A percentile compares a stretch with the other conserved stretches of the same genome.
Evolutionary conservation across 352 stramenopile species (phyloP).

Genomic region (Aphanomyces stellatus): DNA sequence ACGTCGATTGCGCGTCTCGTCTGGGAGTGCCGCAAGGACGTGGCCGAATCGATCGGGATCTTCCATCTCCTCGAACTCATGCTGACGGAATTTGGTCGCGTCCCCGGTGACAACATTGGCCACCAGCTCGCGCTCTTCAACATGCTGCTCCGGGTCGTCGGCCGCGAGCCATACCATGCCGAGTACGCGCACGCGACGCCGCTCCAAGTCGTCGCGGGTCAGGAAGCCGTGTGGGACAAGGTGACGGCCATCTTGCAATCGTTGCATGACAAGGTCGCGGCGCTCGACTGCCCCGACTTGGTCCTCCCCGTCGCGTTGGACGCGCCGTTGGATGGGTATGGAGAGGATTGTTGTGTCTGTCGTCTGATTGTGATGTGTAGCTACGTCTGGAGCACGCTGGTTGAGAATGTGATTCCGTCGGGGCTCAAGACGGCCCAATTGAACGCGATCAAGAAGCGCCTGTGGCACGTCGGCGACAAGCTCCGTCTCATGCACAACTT

Average conservation of each 20-base stretch:
- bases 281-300: conserved; percentile 50
- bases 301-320: conserved; percentile 56
- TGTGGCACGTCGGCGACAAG: conserved; percentile 77
- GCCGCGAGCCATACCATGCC: conserved; percentile 61
- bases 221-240: conserved; percentile 69
- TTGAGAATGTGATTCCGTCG: conserved; percentile 78
- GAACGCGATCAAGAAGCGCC: conserved; percentile 83
- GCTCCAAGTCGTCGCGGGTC: conserved; percentile 50
- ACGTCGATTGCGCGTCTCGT: conserved; percentile 68
- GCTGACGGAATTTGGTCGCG: conserved; percentile 80
- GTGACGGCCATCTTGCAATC: conserved; percentile 47
- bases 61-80: conserved; percentile 70
- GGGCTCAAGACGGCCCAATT: conserved; percentile 74
- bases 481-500: conserved; percentile 85
- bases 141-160: conserved; percentile 78
- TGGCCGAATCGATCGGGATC: conserved; percentile 62
- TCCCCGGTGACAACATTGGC: conserved; percentile 72
- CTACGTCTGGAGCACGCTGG: conserved; percentile 82
- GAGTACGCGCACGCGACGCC: conserved; percentile 57
- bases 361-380: too few species aligned
- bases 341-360: too few species aligned
- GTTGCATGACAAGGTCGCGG: conserved; percentile 70
- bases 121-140: conserved; percentile 78
- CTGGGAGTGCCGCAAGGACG: conserved; percentile 79
- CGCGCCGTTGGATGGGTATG: conserved; percentile 72